These are phyloP conservation scores for Septoria petroselini DNA, from an alignment of 2,329 filamentous ascomycete genomes.

Conservation along the genomic window DNA sequence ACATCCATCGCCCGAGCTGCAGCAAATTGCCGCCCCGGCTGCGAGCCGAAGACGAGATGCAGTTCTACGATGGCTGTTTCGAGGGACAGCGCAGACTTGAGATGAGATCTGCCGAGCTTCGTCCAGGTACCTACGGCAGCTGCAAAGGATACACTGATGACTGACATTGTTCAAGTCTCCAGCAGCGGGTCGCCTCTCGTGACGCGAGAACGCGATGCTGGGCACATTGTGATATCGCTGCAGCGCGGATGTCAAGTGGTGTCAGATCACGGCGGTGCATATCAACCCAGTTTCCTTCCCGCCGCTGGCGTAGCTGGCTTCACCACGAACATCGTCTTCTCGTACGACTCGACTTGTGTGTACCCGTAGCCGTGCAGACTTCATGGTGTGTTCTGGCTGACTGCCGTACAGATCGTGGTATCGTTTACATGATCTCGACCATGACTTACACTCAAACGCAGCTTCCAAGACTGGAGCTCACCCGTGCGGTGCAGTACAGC, in stretches of 20 bases:
- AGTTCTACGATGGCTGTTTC: slow-evolving; percentile 9
- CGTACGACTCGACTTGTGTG: slow-evolving; percentile 11
- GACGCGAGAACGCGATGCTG: slow-evolving; percentile 4
- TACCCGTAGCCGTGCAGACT: neutral
- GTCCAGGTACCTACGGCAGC: slow-evolving; percentile 1
- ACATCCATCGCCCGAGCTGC: neutral
- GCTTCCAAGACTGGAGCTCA: slow-evolving; percentile 9
- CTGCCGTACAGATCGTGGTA: slow-evolving; percentile 3
- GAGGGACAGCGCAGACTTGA: slow-evolving; percentile 9
- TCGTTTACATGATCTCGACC: slow-evolving; percentile 10
- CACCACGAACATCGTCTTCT: slow-evolving; percentile 4
- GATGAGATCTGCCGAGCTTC: slow-evolving; percentile 3
- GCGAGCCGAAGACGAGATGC: neutral
- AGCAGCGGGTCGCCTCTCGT: slow-evolving; percentile 8
- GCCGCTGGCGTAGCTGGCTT: slow-evolving; percentile 7
- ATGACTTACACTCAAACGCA: slow-evolving; percentile 5
- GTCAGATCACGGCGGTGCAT: neutral
- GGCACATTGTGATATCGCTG: slow-evolving; percentile 10
- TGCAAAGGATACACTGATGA: neutral
- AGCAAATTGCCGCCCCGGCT: neutral
- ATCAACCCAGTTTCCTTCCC: slow-evolving; percentile 5
- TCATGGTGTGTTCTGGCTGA: neutral
- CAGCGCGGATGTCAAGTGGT: slow-evolving; percentile 7
- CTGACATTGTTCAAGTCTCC: slow-evolving; percentile 9
- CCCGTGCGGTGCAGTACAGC: neutral